Evolutionary conservation across 2,329 filamentous ascomycete species (phyloP), one percentile per base, ranked within the genome.

Genomic region (Fusarium liriodendri): DNA sequence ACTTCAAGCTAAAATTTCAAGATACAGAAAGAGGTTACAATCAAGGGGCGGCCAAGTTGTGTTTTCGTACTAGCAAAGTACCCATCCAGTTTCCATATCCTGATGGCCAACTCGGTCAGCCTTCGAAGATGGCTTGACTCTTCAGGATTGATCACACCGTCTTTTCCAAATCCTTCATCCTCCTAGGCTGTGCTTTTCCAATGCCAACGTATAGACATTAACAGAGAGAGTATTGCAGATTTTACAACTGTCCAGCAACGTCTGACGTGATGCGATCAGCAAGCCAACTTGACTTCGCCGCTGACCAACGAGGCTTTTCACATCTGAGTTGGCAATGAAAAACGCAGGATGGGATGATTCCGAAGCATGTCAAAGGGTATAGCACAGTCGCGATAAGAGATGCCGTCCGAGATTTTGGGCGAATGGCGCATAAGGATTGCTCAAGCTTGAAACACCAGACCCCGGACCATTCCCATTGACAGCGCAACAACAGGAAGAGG

Each of bases 401-500:
- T 40, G 2, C 29, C 40, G 32, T 47, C 25, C 3, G 47, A 29
- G 25, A 25, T 50, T 50, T 22, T 59, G 50, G 29, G 32, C 35
- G 63, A 68, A 57, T 65, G 33, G 25, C 64, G 73, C 73, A 75
- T 75, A 71, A 73, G 29, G 69, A 42, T 32, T 32, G 57, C 22
- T 42, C 33, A 62, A 47, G 45, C 55, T 60, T 66, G 73, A 75
- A 75, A 75, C 73, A 62, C 47, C 57, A 29, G 38, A 73, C 66
- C 72, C 72, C 38, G 72, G 29, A 42, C 52, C 60, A 25, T 32
- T 25, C 62, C 20, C 47, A 52, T 62, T 67, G 73, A 74, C 70
- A 72, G 60, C 73, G 67, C 71, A 76, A 72, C 71, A 76, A 37
- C 67, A 76, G 64, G 50, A 72, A 70, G 63, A 59, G 64, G 64